Conservation (phyloP, 1,139 yeast species). For the Debaryomyces subglobosus region DNA sequence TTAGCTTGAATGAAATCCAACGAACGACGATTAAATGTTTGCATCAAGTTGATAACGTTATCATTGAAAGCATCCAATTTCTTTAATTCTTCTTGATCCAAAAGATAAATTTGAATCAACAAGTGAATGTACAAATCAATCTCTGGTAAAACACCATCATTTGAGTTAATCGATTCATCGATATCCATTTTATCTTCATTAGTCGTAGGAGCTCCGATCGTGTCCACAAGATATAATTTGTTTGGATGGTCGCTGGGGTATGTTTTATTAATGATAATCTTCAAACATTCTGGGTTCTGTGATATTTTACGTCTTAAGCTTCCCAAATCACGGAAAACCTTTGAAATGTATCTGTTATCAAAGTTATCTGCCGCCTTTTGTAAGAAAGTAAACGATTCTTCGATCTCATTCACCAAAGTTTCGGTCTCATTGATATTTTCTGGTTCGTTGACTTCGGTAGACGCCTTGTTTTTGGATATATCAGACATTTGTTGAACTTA, state of each 20-base stretch:
- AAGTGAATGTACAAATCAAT: conserved; percentile 80
- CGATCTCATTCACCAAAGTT: conserved; percentile 45
- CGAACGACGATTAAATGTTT: conserved; percentile 74
- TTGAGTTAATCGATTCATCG: conserved; percentile 20
- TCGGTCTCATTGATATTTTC: conserved; percentile 15
- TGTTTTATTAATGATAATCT: conserved; percentile 53
- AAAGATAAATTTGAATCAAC: conserved; percentile 72
- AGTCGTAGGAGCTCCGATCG: conserved; percentile 22
- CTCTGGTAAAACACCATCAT: conserved; percentile 61
- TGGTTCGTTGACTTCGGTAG: conserved; percentile 36
- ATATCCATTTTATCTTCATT: conserved; percentile 29
- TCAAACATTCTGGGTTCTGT: conserved; percentile 49
- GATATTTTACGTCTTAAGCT: conserved; percentile 68
- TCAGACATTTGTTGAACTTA: conserved; percentile 9
- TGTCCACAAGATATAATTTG: conserved; percentile 30
- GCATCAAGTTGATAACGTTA: conserved; percentile 57
- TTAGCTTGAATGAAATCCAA: conserved; percentile 88
- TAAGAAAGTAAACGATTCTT: conserved; percentile 56
- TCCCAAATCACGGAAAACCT: conserved; percentile 83
- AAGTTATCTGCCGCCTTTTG: conserved; percentile 73
- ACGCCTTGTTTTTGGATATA: conserved; percentile 14
- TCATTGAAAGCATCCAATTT: conserved; percentile 56
- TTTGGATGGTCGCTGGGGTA: conserved; percentile 54
- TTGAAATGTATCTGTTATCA: conserved; percentile 86
- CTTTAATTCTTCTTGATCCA: conserved; percentile 59